Conservation (phyloP, 768 basidiomycete genomes). For the Kwoniella bestiolae region DNA sequence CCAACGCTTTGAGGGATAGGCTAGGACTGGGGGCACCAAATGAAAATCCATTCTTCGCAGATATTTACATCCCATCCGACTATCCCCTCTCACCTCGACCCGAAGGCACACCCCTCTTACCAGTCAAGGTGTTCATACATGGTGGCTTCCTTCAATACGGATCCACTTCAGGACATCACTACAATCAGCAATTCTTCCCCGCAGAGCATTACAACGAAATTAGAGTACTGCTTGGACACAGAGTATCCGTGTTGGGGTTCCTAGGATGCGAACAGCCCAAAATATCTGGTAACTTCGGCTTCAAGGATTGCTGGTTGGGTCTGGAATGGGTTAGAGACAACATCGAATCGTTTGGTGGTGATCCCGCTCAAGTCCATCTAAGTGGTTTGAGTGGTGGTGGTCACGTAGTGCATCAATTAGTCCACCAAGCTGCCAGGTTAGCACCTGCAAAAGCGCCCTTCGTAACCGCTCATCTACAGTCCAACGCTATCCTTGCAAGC, state of each 20-base stretch:
- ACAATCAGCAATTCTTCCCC: constrained; percentile 71
- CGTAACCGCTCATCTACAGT: constrained; percentile 69
- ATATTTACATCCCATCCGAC: constrained; percentile 60
- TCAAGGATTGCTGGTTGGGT: constrained; percentile 82
- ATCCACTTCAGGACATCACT: constrained; percentile 67
- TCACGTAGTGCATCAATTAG: constrained; percentile 74
- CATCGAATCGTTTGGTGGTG: constrained; percentile 72
- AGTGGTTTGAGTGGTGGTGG: constrained; percentile 74
- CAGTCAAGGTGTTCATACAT: constrained; percentile 76
- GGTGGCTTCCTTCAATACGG: constrained; percentile 82
- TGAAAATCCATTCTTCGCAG: constrained; percentile 74
- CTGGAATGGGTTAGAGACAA: constrained; percentile 74
- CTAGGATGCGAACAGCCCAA: constrained; percentile 68
- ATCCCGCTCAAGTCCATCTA: constrained; percentile 66
- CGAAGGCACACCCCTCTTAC: constrained; percentile 57
- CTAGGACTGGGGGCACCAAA: constrained; percentile 71
- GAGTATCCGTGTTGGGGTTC: constrained; percentile 77
- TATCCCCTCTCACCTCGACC: constrained; percentile 35
- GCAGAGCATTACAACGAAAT: constrained; percentile 67
- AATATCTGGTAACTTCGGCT: constrained; percentile 76
- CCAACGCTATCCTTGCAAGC: constrained; percentile 71
- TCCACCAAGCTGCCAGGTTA: constrained; percentile 71
- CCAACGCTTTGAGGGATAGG: constrained; percentile 64
- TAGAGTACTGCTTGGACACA: constrained; percentile 77
- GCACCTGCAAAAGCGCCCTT: constrained; percentile 68